Percentiles rank a stretch among this genome's conserved stretches.
These are phyloP conservation scores for Cinnamomum chago DNA, from an alignment of 164 flowering plant genomes.

Conservation along the genomic window DNA sequence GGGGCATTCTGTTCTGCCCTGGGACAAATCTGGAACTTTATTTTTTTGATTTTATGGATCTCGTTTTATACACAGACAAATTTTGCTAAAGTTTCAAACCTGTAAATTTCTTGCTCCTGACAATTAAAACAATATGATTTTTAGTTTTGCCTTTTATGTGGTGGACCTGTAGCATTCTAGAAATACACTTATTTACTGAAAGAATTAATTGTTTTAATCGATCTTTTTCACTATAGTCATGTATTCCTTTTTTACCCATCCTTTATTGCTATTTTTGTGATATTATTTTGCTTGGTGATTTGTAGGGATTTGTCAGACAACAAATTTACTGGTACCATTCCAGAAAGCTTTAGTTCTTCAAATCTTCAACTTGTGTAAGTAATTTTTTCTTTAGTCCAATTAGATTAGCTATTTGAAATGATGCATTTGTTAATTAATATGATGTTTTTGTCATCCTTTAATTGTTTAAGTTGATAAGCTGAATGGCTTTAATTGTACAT, in stretches of 20 bases:
- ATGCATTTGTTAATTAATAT: no score
- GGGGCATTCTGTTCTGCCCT: no score
- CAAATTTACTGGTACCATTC: constrained; percentile 74
- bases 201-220: not conserved
- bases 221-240: not conserved
- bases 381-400: not conserved
- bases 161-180: not conserved
- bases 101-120: not conserved
- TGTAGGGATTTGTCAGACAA: constrained; percentile 89
- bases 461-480: no score
- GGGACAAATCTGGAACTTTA: no score
- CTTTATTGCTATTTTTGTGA: not conserved
- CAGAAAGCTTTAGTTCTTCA: constrained; percentile 67
- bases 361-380: constrained; percentile 87
- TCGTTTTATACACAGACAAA: no score
- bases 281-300: constrained; percentile 1
- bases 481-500: no score
- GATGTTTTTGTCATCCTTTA: not conserved
- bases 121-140: not conserved
- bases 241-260: not conserved
- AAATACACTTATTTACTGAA: not conserved
- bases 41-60: no score
- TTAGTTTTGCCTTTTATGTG: not conserved
- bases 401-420: not conserved
- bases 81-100: no score